Base-by-base conservation (phyloP, 495 filamentous ascomycete species). In the Aspergillus mulundensis region DNA sequence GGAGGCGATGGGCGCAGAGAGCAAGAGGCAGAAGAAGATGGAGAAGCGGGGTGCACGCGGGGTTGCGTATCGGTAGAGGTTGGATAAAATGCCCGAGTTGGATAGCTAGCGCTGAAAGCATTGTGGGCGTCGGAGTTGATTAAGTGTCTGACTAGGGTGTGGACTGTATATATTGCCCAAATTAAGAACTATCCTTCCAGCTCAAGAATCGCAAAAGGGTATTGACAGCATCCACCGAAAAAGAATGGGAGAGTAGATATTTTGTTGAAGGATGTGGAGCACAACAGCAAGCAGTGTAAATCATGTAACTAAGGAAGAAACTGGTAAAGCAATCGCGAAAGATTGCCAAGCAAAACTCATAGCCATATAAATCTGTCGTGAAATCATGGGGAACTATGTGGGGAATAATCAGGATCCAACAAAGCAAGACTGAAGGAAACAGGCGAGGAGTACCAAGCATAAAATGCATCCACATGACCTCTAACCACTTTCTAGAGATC, bases 11-110 rank as follows among this genome's bases (percentile, higher is more conserved):
- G 74, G 61, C 15, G 60, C 70, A 11, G 69, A 72, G 60, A 86
- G 83, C 59, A 86, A 85, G 66, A 75, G 80, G 59, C 81, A 85
- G 70, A 73, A 80, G 72, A 86, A 85, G 71, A 71, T 80, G 62
- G 83, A 84, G 70, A 85, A 84, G 65, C 70, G 81, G 41, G 81
- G 82, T 14, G 79, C 75, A 11, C 75, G 79, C 49, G 69, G 70
- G 32, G 59, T 75, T 43, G 72, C 77, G 63, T 73, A 79, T 57
- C 66, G 74, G 58, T 77, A 67, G 70, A 40, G 25, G 6, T 21
- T 12, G 32, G 34, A 8, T 19, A n/a, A 14, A 20, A 50, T 2
- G 16, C 2, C 38, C 11, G 32, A 40, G 15, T 40, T 40, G 38
- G 14, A 40, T 40, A 40, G 15, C 38, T 40, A 6, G 15, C 18